Evolutionary conservation across 371 early-diverging fungal species (phyloP).

Genomic region (Sporodiniella umbellata): DNA sequence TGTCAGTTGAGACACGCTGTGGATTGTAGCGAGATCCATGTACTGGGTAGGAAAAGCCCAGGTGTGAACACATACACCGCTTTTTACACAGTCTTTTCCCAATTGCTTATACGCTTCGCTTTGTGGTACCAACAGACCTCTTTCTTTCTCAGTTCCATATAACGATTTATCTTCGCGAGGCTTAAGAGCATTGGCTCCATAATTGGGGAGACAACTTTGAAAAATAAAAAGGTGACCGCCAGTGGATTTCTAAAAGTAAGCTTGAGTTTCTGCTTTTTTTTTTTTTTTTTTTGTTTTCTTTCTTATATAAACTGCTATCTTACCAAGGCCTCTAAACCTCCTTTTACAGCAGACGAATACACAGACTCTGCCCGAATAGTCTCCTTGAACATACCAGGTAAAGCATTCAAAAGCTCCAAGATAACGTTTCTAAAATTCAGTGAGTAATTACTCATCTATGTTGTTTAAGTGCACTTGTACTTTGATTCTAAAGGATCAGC

Average conservation of each 20-base stretch:
- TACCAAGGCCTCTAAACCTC: slow-evolving; percentile 77
- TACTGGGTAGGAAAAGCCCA: slow-evolving; percentile 87
- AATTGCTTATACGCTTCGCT: slow-evolving; percentile 83
- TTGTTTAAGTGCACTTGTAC: slow-evolving; percentile 16
- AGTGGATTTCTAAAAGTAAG: slow-evolving; percentile 22
- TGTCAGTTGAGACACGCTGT: slow-evolving; percentile 72
- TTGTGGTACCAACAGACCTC: slow-evolving; percentile 75
- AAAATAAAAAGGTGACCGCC: slow-evolving; percentile 90
- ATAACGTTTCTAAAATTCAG: slow-evolving; percentile 61
- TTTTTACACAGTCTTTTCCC: slow-evolving; percentile 75
- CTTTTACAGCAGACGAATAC: slow-evolving; percentile 84
- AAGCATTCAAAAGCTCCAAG: slow-evolving; percentile 72
- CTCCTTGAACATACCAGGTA: slow-evolving; percentile 84
- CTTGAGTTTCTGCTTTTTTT: too few species aligned
- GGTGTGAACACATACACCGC: slow-evolving; percentile 85
- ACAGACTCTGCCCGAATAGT: slow-evolving; percentile 78
- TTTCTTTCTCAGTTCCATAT: slow-evolving; percentile 92
- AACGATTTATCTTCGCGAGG: slow-evolving; percentile 85
- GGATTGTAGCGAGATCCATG: slow-evolving; percentile 85
- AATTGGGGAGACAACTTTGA: slow-evolving; percentile 87
- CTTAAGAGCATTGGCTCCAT: slow-evolving; percentile 83
- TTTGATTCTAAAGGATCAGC: slow-evolving; percentile 80
- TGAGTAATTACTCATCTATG: neutral
- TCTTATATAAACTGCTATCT: too few species aligned
- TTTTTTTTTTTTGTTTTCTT: too few species aligned